Evolutionary conservation across 257 asterid genomes (phyloP).

Genomic region (Fraxinus quadrangulata): DNA sequence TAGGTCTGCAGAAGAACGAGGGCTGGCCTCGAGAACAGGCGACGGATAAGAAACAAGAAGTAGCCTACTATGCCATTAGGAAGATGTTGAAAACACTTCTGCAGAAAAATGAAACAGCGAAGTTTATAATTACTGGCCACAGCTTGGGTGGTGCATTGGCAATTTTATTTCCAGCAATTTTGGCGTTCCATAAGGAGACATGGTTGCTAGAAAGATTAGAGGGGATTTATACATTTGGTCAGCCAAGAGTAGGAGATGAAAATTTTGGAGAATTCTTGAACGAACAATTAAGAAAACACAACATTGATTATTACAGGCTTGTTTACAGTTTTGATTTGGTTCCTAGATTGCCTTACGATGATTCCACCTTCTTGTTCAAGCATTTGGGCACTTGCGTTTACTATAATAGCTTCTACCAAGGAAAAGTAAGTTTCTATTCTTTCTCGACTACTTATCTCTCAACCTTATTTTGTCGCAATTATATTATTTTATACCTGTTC

Average conservation of each 20-base stretch:
- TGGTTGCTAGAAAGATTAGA: constrained; percentile 43
- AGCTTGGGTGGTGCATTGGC: constrained; percentile 62
- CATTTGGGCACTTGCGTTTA: constrained; percentile 62
- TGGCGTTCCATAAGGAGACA: constrained; percentile 37
- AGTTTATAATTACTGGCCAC: constrained; percentile 51
- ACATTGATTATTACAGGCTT: constrained; percentile 30
- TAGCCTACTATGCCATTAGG: constrained; percentile 49
- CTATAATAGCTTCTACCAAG: constrained; percentile 47
- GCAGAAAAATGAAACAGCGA: constrained; percentile 26
- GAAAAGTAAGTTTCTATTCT: constrained; percentile 25
- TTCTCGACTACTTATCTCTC: no score
- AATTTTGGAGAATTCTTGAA: constrained; percentile 41
- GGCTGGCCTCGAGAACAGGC: constrained; percentile 48
- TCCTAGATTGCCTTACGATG: constrained; percentile 58
- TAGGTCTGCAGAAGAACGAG: constrained; percentile 41
- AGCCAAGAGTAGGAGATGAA: constrained; percentile 55
- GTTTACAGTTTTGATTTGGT: constrained; percentile 52
- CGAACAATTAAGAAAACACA: constrained; percentile 16
- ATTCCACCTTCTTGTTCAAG: constrained; percentile 48
- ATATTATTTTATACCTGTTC: no score
- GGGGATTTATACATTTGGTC: constrained; percentile 54
- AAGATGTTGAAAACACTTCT: constrained; percentile 26
- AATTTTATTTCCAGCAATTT: constrained; percentile 38
- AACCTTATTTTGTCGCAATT: no score
- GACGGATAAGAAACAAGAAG: constrained; percentile 14